phyloP scores from a whole-genome alignment of 805 yeast species.

The Candida alai region DNA sequence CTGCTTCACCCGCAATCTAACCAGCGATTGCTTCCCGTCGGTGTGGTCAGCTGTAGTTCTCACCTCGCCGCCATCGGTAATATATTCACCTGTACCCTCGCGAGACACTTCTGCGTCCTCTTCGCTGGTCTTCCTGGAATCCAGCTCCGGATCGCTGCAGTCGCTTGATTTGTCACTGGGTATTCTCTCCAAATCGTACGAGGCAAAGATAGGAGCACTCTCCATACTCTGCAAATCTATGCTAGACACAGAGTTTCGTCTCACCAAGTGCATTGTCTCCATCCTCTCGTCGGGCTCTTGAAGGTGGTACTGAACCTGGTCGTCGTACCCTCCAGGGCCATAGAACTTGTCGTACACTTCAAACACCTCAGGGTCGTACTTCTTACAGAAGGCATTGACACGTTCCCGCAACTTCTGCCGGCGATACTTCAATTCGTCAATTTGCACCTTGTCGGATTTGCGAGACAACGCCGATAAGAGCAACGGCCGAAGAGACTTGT shows the following conservation, averaged over 20 bases:
- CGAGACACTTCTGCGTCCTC: too few species aligned
- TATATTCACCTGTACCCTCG: too few species aligned
- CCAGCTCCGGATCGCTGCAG: too few species aligned
- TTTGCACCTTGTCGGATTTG: constrained; percentile 26
- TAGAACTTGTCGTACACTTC: constrained; percentile 34
- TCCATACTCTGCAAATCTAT: constrained; percentile 18
- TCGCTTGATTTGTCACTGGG: too few species aligned
- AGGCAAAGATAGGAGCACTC: constrained; percentile 27
- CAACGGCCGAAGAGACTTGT: constrained; percentile 37
- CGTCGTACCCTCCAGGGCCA: constrained; percentile 5
- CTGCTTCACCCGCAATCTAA: too few species aligned
- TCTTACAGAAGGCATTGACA: constrained; percentile 33
- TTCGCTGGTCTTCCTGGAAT: too few species aligned
- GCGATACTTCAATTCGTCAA: constrained; percentile 26
- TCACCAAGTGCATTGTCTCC: not conserved
- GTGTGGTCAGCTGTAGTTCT: too few species aligned
- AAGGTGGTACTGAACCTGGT: constrained; percentile 2
- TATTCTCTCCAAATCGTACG: constrained; percentile 6
- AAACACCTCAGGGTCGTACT: constrained; percentile 36
- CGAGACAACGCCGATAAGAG: constrained; percentile 30
- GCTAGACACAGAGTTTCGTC: constrained; percentile 5
- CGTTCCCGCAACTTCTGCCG: constrained; percentile 23
- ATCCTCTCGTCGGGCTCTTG: not conserved
- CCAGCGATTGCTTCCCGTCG: too few species aligned
- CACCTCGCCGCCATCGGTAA: too few species aligned